A percentile compares a stretch with the other conserved stretches of the same genome.
Evolutionary conservation across 2,329 filamentous ascomycete species (phyloP).

Genomic region (Xylaria sp.): DNA sequence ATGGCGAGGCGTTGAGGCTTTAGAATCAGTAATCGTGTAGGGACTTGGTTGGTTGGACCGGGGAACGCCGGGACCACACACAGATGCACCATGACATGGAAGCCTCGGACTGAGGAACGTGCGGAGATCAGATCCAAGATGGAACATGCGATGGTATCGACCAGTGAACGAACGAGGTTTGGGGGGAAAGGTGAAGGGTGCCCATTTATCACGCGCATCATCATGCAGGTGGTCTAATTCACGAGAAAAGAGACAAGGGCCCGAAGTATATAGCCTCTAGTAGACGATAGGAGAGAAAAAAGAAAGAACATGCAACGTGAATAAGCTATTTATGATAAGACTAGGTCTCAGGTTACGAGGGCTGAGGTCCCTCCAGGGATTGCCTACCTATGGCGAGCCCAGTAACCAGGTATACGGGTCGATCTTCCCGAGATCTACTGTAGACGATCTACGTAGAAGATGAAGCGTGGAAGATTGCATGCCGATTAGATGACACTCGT

Average conservation of each 20-base stretch:
- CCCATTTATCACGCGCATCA: slow-evolving; percentile 4
- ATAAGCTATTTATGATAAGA: slow-evolving; percentile 39
- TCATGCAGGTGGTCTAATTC: slow-evolving; percentile 27
- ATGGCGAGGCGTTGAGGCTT: slow-evolving; percentile 34
- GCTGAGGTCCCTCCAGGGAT: slow-evolving; percentile 25
- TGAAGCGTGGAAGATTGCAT: slow-evolving; percentile 29
- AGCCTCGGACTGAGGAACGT: slow-evolving; percentile 23
- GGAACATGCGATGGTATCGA: slow-evolving; percentile 22
- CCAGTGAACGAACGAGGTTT: background rate
- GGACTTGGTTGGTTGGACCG: slow-evolving; percentile 36
- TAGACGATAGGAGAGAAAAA: slow-evolving; percentile 29
- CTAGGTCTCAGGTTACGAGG: slow-evolving; percentile 37
- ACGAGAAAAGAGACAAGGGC: slow-evolving; percentile 14
- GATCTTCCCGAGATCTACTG: slow-evolving; percentile 36
- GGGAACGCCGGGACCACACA: slow-evolving; percentile 30
- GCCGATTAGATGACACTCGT: slow-evolving; percentile 25
- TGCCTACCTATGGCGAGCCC: slow-evolving; percentile 22
- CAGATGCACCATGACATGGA: slow-evolving; percentile 31
- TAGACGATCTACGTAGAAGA: slow-evolving; percentile 28
- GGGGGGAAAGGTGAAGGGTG: slow-evolving; percentile 4
- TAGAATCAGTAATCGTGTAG: slow-evolving; percentile 36
- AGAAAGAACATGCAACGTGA: slow-evolving; percentile 35
- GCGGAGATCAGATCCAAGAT: slow-evolving; percentile 18
- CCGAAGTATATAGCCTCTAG: slow-evolving; percentile 17
- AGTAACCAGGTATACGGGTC: slow-evolving; percentile 38